These are phyloP conservation scores for Davidsoniella neocaledoniae DNA, from an alignment of 2,329 filamentous ascomycete genomes.

Conservation along the genomic window DNA sequence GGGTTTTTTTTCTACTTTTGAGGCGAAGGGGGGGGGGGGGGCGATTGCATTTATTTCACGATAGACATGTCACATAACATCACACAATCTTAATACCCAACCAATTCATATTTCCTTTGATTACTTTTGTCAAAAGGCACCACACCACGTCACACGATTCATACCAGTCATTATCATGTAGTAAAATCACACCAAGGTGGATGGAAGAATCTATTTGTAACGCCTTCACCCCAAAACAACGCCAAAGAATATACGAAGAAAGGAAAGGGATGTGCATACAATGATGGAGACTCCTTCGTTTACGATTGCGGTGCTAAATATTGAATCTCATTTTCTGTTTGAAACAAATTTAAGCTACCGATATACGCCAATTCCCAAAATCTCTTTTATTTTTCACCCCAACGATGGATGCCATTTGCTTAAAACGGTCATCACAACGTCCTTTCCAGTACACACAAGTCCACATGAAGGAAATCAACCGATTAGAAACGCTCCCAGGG, in stretches of 20 bases:
- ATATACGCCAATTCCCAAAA: constrained; percentile 8
- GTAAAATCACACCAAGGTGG: no score
- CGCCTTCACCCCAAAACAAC: no score
- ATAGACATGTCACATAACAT: constrained; percentile 8
- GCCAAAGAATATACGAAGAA: no score
- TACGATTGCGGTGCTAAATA: constrained; percentile 11
- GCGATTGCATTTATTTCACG: constrained; percentile 15
- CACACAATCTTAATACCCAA: no score
- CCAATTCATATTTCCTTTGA: no score
- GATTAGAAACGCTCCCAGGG: constrained; percentile 2
- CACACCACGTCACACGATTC: no score
- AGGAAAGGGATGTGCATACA: constrained; percentile 7
- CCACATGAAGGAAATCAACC: constrained; percentile 1
- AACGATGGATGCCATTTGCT: neutral
- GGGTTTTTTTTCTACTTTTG: neutral
- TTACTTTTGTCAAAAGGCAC: no score
- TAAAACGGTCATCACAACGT: neutral
- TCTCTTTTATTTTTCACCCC: neutral
- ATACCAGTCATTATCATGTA: no score
- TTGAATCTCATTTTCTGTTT: constrained; percentile 6
- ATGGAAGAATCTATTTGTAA: no score
- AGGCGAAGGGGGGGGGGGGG: no score
- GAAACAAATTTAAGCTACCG: constrained; percentile 11
- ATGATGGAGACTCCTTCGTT: constrained; percentile 14
- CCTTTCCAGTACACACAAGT: constrained; percentile 6